phyloP scores from a whole-genome alignment of 1,139 yeast genomes.

The Pneumocystis carinii region DNA sequence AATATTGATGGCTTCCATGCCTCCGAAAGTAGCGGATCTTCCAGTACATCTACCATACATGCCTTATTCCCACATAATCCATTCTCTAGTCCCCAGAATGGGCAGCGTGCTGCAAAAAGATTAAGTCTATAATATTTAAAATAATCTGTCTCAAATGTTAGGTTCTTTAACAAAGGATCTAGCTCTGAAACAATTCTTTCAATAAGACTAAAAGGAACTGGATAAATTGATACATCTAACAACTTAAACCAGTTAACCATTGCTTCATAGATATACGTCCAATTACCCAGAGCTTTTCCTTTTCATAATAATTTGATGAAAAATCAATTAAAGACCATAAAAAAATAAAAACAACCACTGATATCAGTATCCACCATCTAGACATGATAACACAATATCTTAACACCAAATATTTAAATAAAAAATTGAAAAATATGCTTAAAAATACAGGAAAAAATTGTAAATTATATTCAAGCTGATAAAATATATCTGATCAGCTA shows the following conservation, averaged over 20 bases:
- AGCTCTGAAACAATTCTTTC: not conserved
- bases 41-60: constrained; percentile 76
- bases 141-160: constrained; percentile 38
- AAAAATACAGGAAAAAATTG: no score
- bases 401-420: not conserved
- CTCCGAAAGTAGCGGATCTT: constrained; percentile 49
- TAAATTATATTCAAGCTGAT: no score
- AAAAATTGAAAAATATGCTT: no score
- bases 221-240: not conserved
- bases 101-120: constrained; percentile 64
- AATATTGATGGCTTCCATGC: constrained; percentile 59
- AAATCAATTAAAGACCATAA: not conserved
- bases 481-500: no score
- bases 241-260: not conserved
- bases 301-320: not conserved
- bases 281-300: not conserved
- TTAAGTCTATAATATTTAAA: constrained; percentile 80
- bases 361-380: not conserved
- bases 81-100: constrained; percentile 68
- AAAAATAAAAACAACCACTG: not conserved
- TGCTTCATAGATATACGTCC: not conserved
- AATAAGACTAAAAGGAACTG: not conserved
- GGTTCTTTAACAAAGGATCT: constrained; percentile 34
- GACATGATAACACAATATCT: not conserved
- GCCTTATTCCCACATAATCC: constrained; percentile 78